Conservation (phyloP, 331 rosid species). For the Erythrophleum ivorense region DNA sequence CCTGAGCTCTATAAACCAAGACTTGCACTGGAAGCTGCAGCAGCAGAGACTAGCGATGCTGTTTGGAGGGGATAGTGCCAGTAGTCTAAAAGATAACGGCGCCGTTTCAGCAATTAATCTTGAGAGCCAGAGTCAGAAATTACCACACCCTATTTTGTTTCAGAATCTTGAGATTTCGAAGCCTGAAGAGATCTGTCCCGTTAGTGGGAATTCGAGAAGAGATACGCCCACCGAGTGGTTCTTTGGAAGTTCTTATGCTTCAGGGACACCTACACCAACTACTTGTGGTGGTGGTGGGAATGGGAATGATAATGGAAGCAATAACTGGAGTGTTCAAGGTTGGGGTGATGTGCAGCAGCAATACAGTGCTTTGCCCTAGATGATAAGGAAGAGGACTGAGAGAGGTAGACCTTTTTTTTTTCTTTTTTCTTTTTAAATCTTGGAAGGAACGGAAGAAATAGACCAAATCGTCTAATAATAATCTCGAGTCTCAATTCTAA, state of each 20-base stretch:
- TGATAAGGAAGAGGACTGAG: constrained; percentile 19
- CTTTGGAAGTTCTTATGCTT: constrained; percentile 69
- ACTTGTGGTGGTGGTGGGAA: constrained; percentile 43
- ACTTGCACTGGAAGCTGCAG: constrained; percentile 96
- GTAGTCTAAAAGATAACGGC: constrained; percentile 41
- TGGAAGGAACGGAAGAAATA: constrained; percentile 38
- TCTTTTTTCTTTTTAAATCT: neutral
- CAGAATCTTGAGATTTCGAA: constrained; percentile 67
- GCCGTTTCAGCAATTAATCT: constrained; percentile 35
- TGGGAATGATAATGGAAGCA: constrained; percentile 45
- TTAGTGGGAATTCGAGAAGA: constrained; percentile 47
- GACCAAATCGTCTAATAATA: constrained; percentile 41
- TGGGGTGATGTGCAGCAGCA: constrained; percentile 83
- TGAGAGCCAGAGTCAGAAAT: constrained; percentile 52
- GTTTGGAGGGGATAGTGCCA: constrained; percentile 54
- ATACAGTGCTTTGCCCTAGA: constrained; percentile 75
- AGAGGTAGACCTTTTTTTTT: constrained; percentile 44
- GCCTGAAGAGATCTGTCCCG: constrained; percentile 39
- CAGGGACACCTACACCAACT: constrained; percentile 60
- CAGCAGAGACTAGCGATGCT: constrained; percentile 82
- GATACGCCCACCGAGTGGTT: constrained; percentile 75
- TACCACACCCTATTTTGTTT: constrained; percentile 61
- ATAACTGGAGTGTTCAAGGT: constrained; percentile 61
- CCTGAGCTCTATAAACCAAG: constrained; percentile 91
- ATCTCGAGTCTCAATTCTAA: constrained; percentile 14